Base-by-base conservation (phyloP, 176 grass and related monocot species). In the Alopecurus myosuroides region DNA sequence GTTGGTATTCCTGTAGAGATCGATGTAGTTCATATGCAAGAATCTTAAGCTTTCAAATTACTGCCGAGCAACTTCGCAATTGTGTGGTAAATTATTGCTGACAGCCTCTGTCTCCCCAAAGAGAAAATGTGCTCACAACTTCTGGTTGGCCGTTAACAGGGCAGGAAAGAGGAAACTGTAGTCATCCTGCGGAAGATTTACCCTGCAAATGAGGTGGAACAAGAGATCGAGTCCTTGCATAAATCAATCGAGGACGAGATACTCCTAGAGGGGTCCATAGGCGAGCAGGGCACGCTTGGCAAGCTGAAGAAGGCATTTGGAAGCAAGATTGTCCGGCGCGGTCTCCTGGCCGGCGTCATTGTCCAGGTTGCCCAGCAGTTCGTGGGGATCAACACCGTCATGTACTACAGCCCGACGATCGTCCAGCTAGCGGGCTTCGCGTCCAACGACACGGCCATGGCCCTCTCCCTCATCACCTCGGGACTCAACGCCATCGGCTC, bases 401-500 rank as follows among this genome's bases (percentile, higher is more conserved):
- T 98, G 97, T 98, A 98, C 85, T 98, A 98, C 81, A 98, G 97
- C 65, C 97, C 97, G 36, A 98, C 97, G 39, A 95, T 98, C 61
- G 93, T 98, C 70, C 97, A 98, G 79, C 84, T 95, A 17, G 93
- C 93, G 4, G 93, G 93, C 14, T 98, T 89, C 18, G 93, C 93
- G 56, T 95, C 93, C 28, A 98, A 98, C 71, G 88, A 89, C 84
- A 98, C 93, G 30, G 91, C 91, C 52, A 75, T 98, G 80, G 85
- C 91, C 4, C 87, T 98, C 9, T 98, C 97, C 64, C 89, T 98
- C 56, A 90, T 98, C 81, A 92, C 89, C 61, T 95, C 97, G 23
- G 97, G 97, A 77, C 89, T 98, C 67, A 98, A 95, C 74, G 91
- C 88, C 22, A 0, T 95, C 10, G 93, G 97, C 33, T 95, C 96